Evolutionary conservation across 2,329 filamentous ascomycete species (phyloP).

Genomic region (Pseudogymnoascus destructans): DNA sequence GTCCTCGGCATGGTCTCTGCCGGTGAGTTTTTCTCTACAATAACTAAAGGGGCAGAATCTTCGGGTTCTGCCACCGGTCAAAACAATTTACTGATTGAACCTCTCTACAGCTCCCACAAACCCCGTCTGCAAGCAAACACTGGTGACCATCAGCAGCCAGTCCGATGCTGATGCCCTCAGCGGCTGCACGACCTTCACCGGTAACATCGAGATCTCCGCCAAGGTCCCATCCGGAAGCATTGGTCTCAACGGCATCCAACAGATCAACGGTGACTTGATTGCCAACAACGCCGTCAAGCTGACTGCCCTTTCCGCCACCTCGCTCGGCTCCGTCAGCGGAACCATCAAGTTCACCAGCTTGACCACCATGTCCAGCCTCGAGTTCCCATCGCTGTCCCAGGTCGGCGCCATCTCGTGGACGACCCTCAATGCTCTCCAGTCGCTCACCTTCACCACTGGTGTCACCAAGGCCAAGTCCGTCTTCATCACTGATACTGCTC

Average conservation of each 20-base stretch:
- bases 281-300: constrained; percentile 46
- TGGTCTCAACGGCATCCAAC: constrained; percentile 44
- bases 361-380: constrained; percentile 54
- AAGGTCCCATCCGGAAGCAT: constrained; percentile 28
- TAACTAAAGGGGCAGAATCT: background rate
- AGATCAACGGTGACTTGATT: constrained; percentile 44
- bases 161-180: constrained; percentile 22
- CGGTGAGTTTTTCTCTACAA: constrained; percentile 20
- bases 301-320: constrained; percentile 38
- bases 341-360: constrained; percentile 57
- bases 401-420: constrained; percentile 59
- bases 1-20: constrained; percentile 31
- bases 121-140: constrained; percentile 21
- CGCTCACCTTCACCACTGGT: constrained; percentile 42
- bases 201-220: constrained; percentile 26
- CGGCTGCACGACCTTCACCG: constrained; percentile 23
- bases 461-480: constrained; percentile 57
- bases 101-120: background rate
- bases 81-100: constrained; percentile 3
- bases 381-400: constrained; percentile 49
- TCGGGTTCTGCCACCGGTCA: background rate
- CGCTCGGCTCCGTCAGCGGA: constrained; percentile 51
- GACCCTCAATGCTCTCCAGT: constrained; percentile 52
- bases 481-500: constrained; percentile 72
- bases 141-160: constrained; percentile 23